These are phyloP conservation scores for Lecanosticta acicola DNA, from an alignment of 2,329 filamentous ascomycete species.

Conservation along the genomic window DNA sequence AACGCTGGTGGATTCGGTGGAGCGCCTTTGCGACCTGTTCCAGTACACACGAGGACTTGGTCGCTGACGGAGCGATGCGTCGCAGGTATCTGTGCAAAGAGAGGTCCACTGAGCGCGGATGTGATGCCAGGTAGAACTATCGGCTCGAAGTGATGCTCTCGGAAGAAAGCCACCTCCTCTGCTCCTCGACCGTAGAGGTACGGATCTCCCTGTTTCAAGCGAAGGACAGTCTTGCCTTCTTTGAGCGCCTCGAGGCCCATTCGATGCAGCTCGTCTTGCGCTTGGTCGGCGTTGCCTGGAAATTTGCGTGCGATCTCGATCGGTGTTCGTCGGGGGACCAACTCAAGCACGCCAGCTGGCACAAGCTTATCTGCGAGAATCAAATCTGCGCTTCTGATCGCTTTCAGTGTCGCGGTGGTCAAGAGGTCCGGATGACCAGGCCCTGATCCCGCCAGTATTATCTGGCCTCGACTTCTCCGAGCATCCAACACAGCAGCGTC, in stretches of 20 bases:
- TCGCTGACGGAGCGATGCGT: conserved; percentile 89
- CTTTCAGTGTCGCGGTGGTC: conserved; percentile 73
- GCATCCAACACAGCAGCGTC: conserved; percentile 28
- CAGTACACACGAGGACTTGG: conserved; percentile 92
- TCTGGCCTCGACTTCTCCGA: conserved; percentile 52
- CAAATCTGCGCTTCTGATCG: conserved; percentile 69
- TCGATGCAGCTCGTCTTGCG: conserved; percentile 81
- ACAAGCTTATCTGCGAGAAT: conserved; percentile 82
- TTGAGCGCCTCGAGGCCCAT: conserved; percentile 65
- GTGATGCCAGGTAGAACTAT: conserved; percentile 85
- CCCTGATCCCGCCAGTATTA: conserved; percentile 86
- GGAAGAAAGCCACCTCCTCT: conserved; percentile 85
- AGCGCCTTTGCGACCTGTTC: conserved; percentile 84
- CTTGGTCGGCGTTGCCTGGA: conserved; percentile 89
- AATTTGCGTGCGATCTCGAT: conserved; percentile 95
- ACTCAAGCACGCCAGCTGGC: conserved; percentile 74
- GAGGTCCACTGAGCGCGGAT: conserved; percentile 74
- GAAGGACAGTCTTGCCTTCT: conserved; percentile 71
- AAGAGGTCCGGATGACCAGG: conserved; percentile 90
- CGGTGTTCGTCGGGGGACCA: conserved; percentile 82
- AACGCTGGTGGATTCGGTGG: conserved; percentile 76
- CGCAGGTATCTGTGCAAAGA: conserved; percentile 81
- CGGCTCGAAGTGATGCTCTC: conserved; percentile 58
- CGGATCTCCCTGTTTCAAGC: conserved; percentile 93
- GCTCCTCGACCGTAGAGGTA: conserved; percentile 94